phyloP scores from a whole-genome alignment of 129 eudicot genomes.

The Tagetes patula region DNA sequence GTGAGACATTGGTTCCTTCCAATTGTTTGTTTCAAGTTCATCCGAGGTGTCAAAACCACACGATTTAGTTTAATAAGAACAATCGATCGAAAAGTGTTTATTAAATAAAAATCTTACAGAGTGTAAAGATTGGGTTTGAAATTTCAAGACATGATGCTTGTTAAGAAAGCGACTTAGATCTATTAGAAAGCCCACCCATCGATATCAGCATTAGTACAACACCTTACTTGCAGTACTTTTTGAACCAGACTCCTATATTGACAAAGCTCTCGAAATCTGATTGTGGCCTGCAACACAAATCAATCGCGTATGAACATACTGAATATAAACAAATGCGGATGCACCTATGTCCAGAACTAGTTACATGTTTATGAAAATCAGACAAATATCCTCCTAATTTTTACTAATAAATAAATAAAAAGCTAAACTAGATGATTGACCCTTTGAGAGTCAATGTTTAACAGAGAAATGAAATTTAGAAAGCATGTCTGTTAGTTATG shows the following conservation, averaged over 20 bases:
- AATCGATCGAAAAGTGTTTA: neutral
- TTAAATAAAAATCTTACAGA: neutral
- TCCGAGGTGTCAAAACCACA: neutral
- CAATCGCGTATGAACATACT: slow-evolving; percentile 1
- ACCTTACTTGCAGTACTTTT: slow-evolving; percentile 55
- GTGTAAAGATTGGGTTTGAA: neutral
- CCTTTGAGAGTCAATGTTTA: neutral
- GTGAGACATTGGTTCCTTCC: neutral
- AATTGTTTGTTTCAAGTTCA: neutral
- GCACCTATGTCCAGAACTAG: neutral
- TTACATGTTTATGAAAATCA: neutral
- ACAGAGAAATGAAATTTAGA: neutral
- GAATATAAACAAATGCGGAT: neutral
- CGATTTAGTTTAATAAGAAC: neutral
- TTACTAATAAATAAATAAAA: no score
- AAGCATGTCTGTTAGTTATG: neutral
- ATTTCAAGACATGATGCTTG: neutral
- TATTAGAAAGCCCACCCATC: neutral
- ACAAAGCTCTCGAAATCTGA: slow-evolving; percentile 94
- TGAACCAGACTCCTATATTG: slow-evolving; percentile 93
- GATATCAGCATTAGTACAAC: neutral
- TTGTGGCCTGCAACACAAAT: slow-evolving; percentile 73
- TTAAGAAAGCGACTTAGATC: neutral
- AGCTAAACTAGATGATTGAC: neutral
- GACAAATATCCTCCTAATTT: neutral